phyloP scores from a whole-genome alignment of 495 filamentous ascomycete species.

The Penicillium turbatum region DNA sequence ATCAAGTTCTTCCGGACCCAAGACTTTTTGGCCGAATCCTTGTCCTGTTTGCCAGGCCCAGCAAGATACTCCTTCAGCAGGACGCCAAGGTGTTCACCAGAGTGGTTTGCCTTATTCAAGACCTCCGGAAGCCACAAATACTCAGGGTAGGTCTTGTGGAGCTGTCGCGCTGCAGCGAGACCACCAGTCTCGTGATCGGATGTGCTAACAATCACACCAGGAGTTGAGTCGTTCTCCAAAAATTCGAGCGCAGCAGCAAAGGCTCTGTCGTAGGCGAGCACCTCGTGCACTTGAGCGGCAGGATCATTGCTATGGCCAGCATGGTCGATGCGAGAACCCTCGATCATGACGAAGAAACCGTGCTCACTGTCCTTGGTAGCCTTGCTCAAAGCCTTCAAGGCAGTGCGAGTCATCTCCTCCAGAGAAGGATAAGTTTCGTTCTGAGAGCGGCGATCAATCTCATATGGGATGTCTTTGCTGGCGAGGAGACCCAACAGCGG shows the following conservation, averaged over 20 bases:
- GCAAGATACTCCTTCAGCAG: constrained; percentile 56
- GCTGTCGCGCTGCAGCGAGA: constrained; percentile 71
- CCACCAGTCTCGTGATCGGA: constrained; percentile 97
- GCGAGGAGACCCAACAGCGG: constrained; percentile 89
- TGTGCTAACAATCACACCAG: constrained; percentile 78
- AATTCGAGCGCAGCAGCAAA: constrained; percentile 82
- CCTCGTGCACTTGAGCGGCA: constrained; percentile 90
- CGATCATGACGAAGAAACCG: constrained; percentile 98
- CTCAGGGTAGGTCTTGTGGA: constrained; percentile 60
- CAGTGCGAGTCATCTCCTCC: constrained; percentile 85
- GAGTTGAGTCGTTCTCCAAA: constrained; percentile 63
- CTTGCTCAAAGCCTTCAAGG: constrained; percentile 69
- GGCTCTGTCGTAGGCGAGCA: constrained; percentile 84
- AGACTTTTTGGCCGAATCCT: constrained; percentile 23
- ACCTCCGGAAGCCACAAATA: constrained; percentile 86
- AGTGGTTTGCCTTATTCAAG: constrained; percentile 76
- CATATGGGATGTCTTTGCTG: constrained; percentile 76
- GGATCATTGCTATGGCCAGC: constrained; percentile 95
- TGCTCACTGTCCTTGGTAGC: constrained; percentile 82
- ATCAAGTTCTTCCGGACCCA: constrained; percentile 62
- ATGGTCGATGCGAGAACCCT: constrained; percentile 93
- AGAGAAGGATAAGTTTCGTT: constrained; percentile 80
- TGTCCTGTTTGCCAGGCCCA: constrained; percentile 18
- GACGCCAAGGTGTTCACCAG: constrained; percentile 61
- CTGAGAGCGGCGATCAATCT: constrained; percentile 78